Conservation (phyloP, 2,329 filamentous ascomycete species). For the Pseudogymnoascus sp. region DNA sequence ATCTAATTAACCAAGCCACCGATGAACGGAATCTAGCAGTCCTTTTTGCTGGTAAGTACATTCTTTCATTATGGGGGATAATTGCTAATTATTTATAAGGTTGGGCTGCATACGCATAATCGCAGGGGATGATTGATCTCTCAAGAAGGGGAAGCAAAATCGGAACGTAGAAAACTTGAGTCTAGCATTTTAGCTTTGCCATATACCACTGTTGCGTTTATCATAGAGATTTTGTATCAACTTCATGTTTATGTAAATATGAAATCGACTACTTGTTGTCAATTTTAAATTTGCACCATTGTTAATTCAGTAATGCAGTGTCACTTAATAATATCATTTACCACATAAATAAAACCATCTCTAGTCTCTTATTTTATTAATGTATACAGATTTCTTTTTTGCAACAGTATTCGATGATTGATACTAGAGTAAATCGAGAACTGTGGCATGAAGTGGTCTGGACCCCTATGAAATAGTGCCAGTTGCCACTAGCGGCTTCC, state of each 20-base stretch:
- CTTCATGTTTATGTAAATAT: background rate
- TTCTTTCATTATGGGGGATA: slow-evolving; percentile 1
- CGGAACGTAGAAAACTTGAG: background rate
- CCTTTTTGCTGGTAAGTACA: slow-evolving; percentile 58
- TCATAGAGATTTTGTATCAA: background rate
- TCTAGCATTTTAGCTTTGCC: slow-evolving; percentile 5
- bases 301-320: background rate
- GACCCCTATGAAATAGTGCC: background rate
- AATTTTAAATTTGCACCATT: background rate
- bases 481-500: background rate
- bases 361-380: background rate
- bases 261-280: background rate
- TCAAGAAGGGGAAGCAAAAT: background rate
- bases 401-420: background rate
- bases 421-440: background rate
- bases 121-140: background rate
- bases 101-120: slow-evolving; percentile 45
- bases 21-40: slow-evolving; percentile 90
- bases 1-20: slow-evolving; percentile 90
- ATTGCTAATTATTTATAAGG: slow-evolving; percentile 28
- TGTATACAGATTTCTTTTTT: background rate
- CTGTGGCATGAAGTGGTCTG: background rate
- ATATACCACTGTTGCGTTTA: slow-evolving; percentile 3
- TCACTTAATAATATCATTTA: background rate
- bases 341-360: background rate